These are phyloP conservation scores for Prunus campanulata DNA, from an alignment of 306 rosid species.

Conservation along the genomic window DNA sequence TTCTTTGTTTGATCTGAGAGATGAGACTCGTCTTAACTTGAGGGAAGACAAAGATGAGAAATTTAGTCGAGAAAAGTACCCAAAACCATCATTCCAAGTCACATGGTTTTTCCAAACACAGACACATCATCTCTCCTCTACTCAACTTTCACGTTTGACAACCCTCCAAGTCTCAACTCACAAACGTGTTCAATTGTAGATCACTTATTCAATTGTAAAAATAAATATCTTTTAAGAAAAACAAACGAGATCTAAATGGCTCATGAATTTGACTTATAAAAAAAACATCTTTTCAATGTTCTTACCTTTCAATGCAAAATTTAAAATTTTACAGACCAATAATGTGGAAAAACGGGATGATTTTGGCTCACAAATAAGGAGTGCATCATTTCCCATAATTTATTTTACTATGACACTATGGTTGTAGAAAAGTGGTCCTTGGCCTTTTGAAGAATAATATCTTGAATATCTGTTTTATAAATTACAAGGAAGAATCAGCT, in stretches of 20 bases:
- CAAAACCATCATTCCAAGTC: not conserved
- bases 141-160: not conserved
- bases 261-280: too few relatives aligned
- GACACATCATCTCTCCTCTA: not conserved
- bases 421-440: constrained; percentile 23
- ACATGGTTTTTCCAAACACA: not conserved
- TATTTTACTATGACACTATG: not conserved
- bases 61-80: not conserved
- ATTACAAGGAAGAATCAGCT: constrained; percentile 6
- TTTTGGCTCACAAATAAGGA: not conserved
- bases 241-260: not conserved
- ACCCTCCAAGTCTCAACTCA: not conserved
- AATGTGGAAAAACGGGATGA: too few relatives aligned
- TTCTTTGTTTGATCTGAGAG: not conserved
- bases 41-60: constrained; percentile 6
- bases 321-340: too few relatives aligned
- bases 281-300: too few relatives aligned
- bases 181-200: not conserved
- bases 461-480: not conserved
- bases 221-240: too few relatives aligned
- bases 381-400: not conserved
- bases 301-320: too few relatives aligned
- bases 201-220: not conserved
- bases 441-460: constrained; percentile 6
- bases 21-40: not conserved